These are phyloP conservation scores for Sclerotinia glacialis DNA, from an alignment of 2,329 filamentous ascomycete species.

Conservation along the genomic window DNA sequence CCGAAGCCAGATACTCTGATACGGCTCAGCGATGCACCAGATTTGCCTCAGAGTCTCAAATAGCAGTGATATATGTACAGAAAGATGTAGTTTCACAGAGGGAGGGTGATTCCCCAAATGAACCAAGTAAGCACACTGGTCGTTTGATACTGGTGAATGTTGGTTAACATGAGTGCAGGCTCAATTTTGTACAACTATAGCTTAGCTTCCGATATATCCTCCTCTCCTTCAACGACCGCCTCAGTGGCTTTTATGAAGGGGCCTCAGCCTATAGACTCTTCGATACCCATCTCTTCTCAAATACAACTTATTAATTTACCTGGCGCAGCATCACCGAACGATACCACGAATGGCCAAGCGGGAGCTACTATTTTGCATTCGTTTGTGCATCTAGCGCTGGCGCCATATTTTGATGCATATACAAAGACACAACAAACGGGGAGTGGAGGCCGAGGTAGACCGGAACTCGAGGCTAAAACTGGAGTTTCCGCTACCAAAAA, in stretches of 20 bases:
- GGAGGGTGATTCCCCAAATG: slow-evolving; percentile 35
- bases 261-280: slow-evolving; percentile 80
- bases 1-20: slow-evolving; percentile 67
- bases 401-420: slow-evolving; percentile 96
- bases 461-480: slow-evolving; percentile 86
- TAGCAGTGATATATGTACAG: slow-evolving; percentile 78
- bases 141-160: slow-evolving; percentile 28
- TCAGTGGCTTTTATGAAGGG: slow-evolving; percentile 90
- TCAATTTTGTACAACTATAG: slow-evolving; percentile 68
- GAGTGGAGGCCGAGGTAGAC: slow-evolving; percentile 65
- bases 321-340: slow-evolving; percentile 65
- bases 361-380: slow-evolving; percentile 76
- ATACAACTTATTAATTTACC: slow-evolving; percentile 92
- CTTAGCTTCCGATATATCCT: slow-evolving; percentile 77
- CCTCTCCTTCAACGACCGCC: slow-evolving; percentile 73
- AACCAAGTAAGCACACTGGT: slow-evolving; percentile 41
- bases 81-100: slow-evolving; percentile 64
- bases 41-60: slow-evolving; percentile 85
- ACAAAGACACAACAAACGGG: slow-evolving; percentile 74
- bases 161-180: slow-evolving; percentile 41
- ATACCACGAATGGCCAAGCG: slow-evolving; percentile 65
- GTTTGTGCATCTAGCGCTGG: slow-evolving; percentile 84
- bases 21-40: slow-evolving; percentile 83
- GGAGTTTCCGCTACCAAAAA: slow-evolving; percentile 97
- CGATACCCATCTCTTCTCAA: slow-evolving; percentile 78